Evolutionary conservation across 2,329 filamentous ascomycete species (phyloP).

Genomic region (Kalaharituber pfeilii): DNA sequence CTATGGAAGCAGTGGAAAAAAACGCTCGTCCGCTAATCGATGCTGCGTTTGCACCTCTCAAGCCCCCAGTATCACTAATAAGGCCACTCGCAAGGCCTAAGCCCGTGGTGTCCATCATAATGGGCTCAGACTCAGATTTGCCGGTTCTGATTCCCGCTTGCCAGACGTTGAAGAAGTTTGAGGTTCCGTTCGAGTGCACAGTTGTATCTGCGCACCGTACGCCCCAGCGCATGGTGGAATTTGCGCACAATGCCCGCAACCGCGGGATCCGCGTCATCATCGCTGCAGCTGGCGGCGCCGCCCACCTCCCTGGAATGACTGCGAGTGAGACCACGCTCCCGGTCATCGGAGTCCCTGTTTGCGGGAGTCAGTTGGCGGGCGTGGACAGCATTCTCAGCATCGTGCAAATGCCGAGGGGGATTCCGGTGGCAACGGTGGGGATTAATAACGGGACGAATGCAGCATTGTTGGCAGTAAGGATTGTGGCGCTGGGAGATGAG

Average conservation of each 20-base stretch:
- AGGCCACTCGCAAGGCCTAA: conserved; percentile 25
- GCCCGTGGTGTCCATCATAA: conserved; percentile 57
- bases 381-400: conserved; percentile 55
- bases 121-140: conserved; percentile 69
- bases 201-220: conserved; percentile 72
- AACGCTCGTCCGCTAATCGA: conserved; percentile 54
- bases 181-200: conserved; percentile 52
- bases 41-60: conserved; percentile 34
- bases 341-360: conserved; percentile 62
- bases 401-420: conserved; percentile 59
- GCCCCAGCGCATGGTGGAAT: conserved; percentile 49
- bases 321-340: conserved; percentile 53
- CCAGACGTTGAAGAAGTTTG: conserved; percentile 48
- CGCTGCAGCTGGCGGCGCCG: conserved; percentile 57
- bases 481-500: conserved; percentile 41
- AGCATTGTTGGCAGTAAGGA: conserved; percentile 50
- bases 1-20: conserved; percentile 48
- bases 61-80: conserved; percentile 32
- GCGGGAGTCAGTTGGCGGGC: conserved; percentile 54
- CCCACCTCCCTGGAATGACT: conserved; percentile 58
- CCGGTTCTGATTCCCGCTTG: conserved; percentile 48
- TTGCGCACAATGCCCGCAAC: conserved; percentile 44
- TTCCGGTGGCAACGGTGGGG: conserved; percentile 57
- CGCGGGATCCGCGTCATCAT: conserved; percentile 58
- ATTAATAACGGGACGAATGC: conserved; percentile 71